Evolutionary conservation across 1,284 basidiomycete genomes (phyloP).

Genomic region (Ustilago nuda): DNA sequence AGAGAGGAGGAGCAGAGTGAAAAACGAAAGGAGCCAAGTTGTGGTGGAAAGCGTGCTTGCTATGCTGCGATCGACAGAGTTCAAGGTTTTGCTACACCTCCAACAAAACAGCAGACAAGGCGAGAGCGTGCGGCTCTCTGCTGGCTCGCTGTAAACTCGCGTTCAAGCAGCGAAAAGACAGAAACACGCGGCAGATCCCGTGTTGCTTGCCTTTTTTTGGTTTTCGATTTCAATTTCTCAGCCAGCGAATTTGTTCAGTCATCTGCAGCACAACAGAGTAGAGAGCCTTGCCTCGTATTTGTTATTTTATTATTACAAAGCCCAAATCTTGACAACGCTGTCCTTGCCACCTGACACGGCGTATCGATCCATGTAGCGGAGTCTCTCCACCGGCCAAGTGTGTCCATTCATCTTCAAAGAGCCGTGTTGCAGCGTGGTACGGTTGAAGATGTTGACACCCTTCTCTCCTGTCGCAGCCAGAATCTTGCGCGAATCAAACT

Average conservation of each 20-base stretch:
- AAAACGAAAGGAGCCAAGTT: background rate
- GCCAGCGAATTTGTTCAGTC: background rate
- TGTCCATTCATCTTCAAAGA: conserved; percentile 90
- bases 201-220: background rate
- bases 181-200: background rate
- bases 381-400: conserved; percentile 84
- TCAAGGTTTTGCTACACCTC: conserved; percentile 6
- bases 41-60: background rate
- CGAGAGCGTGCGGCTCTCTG: background rate
- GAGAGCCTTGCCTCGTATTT: conserved; percentile 1
- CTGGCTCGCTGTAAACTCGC: conserved; percentile 3
- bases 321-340: conserved; percentile 92
- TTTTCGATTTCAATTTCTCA: background rate
- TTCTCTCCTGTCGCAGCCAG: conserved; percentile 94
- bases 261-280: background rate
- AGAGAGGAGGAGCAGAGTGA: background rate
- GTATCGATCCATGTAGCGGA: conserved; percentile 97
- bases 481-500: conserved; percentile 93
- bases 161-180: background rate
- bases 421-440: conserved; percentile 89
- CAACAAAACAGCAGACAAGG: conserved; percentile 7
- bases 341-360: conserved; percentile 90
- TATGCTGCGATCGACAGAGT: conserved; percentile 1
- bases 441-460: conserved; percentile 93
- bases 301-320: conserved; percentile 73